Base-by-base conservation (phyloP, 805 yeast genomes). In the Torulaspora microellipsoides region DNA sequence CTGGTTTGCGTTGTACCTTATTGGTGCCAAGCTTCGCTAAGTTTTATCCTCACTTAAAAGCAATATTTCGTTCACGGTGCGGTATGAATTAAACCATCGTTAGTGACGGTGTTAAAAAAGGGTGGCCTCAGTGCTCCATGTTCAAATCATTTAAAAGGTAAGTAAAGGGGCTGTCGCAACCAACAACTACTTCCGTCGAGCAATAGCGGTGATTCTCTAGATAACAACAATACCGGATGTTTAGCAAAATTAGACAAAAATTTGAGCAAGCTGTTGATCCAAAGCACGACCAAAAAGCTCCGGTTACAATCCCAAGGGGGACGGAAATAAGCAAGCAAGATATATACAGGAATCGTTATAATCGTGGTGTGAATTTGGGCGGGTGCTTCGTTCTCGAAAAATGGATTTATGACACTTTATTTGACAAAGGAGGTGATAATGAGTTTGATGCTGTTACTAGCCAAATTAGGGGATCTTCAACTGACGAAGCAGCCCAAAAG, bases 281-380 rank as follows among this genome's bases (percentile, higher is more conserved):
- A 38, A 36, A 27, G 28, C 20, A n/a, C 17, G 31, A 42, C 17
- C 27, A 20, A 13, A 25, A 12, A 13, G 36, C 34, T 23, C 38
- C 39, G n/a, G 62, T 59, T 4, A 71, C 70, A 4, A 70, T 67
- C 2, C 69, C 71, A 1, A 42, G 40, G 1, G 68, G 70, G 0
- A 15, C 47, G 44, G 8, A 78, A 76, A 4, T 56, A 9, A 55
- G 72, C 8, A 59, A 57, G 40, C 67, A 63, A 32, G 71, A 80
- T 17, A 73, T 85, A n/a, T 80, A 72, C 55, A 81, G 75, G 53
- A 65, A 73, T 15, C 68, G 93, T 40, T 67, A 67, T 53, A 85
- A 86, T 58, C 80, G 77, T 58, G 98, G 96, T 6, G 95, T 86
- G 27, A 90, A 89, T 62, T 67, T 90, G 32, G 98, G 98, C 0